Base-by-base conservation (phyloP, 441 rosid genomes). In the Breynia disticha region DNA sequence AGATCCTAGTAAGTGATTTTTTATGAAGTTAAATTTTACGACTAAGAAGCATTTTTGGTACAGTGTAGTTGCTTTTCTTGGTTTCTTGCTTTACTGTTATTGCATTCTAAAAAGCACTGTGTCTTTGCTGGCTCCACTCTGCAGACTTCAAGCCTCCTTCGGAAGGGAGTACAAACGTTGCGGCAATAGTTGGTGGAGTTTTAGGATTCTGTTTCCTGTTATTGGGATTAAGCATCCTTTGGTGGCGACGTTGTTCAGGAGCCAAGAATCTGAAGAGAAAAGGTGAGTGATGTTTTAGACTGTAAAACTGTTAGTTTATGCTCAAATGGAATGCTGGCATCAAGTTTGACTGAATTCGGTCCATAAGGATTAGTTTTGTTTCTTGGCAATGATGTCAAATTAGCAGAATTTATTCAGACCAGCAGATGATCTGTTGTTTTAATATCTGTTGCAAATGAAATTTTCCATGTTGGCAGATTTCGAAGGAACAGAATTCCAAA, bases 1-100 rank as follows among this genome's bases (percentile, higher is more conserved):
- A 20, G 48, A 47, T 19, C 52, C 67, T 41, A 64, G 76, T 67
- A 38, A 67, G 70, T 53, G 24, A 43, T 50, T 43, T 17, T 8
- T n/a, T n/a, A n/a, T n/a, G n/a, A n/a, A n/a, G n/a, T n/a, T n/a
- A n/a, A n/a, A n/a, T n/a, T n/a, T n/a, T n/a, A n/a, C n/a, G n/a
- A n/a, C n/a, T n/a, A n/a, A n/a, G n/a, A n/a, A n/a, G n/a, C n/a
- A n/a, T n/a, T n/a, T 9, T 28, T 28, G 35, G 8, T 4, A 9
- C 35, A 4, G 35, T 28, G 8, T 28, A 28, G 8, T 28, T 28
- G 35, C 35, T 28, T 28, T 28, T 28, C 35, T 28, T 28, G 35
- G 35, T 28, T 28, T 28, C 35, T 28, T 28, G 5, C 35, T 1
- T 28, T 28, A 28, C 35, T 28, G 5, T 28, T 28, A 28, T 28